Base-by-base conservation (phyloP, 257 asterid genomes). In the Capsicum pubescens region DNA sequence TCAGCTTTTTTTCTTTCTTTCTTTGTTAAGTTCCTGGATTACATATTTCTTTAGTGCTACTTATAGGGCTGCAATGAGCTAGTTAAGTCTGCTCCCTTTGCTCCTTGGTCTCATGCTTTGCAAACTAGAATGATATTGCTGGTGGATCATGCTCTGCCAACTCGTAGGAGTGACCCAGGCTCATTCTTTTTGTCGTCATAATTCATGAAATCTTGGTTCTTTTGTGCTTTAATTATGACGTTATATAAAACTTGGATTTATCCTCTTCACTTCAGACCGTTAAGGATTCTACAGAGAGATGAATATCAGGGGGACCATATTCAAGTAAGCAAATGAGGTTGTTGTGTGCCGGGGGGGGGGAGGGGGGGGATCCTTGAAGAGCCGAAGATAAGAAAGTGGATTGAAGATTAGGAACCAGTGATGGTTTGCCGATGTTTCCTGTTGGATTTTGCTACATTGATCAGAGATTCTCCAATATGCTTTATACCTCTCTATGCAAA, bases 301-400 rank as follows among this genome's bases (percentile, higher is more conserved):
- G 61, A n/a, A 32, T 74, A 74, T 12, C 42, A 21, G 81, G 81
- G 60, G 60, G 19, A 74, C 44, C 8, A 8, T 50, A 21, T 21
- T 19, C 61, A 50, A 50, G 81, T 74, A 74, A 35, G 81, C 61
- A 50, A 74, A 21, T 50, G 61, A 3, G 44, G 81, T 60, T 74
- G 81, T 21, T 21, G 14, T 74, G 81, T 74, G 80, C 32, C 32
- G 32, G 2, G 32, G 2, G 32, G 32, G 2, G 32, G 32, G 32
- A 1, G 32, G 32, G 32, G 32, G 32, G 32, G 32, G 1, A 26
- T 72, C 81, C 21, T 50, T 21, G 61, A 21, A 50, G 13, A 54
- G 81, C 39, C 21, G 80, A 74, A 74, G 61, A 74, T 61, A 74
- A 50, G 81, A 50, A 74, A 74, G 81, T 50, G 81, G n/a, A 21